Conservation (phyloP, 306 rosid species). For the Malus sieversii region DNA sequence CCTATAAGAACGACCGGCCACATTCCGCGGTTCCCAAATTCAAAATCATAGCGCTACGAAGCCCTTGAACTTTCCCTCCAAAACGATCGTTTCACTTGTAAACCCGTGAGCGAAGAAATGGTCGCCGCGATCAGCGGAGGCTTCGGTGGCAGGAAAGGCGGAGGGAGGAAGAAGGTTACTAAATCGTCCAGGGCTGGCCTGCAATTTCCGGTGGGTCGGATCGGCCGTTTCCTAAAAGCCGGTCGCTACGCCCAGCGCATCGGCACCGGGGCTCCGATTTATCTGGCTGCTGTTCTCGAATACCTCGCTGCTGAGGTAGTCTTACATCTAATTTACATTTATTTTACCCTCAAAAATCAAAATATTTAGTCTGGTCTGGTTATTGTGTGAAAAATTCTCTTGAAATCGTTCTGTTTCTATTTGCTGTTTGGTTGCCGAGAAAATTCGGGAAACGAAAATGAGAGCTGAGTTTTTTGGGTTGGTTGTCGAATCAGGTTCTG, state of each 20-base stretch:
- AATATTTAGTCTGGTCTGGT: too few species aligned
- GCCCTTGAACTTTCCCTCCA: background rate
- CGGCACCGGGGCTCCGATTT: conserved; percentile 58
- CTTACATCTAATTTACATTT: background rate
- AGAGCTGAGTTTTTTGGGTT: too few species aligned
- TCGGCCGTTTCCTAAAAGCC: conserved; percentile 43
- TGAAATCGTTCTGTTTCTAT: background rate
- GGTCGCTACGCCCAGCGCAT: conserved; percentile 60
- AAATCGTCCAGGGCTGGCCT: conserved; percentile 65
- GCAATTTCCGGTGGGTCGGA: conserved; percentile 69
- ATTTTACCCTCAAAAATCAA: too few species aligned
- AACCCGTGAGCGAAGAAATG: conserved; percentile 12
- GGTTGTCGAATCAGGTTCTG: conserved; percentile 38
- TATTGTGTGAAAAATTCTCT: background rate
- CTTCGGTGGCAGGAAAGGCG: conserved; percentile 46
- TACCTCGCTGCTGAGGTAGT: conserved; percentile 75
- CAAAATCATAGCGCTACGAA: background rate
- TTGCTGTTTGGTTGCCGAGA: background rate
- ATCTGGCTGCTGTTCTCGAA: conserved; percentile 67
- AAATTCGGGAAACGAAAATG: background rate
- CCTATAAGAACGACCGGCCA: conserved; percentile 8
- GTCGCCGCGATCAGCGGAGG: conserved; percentile 30
- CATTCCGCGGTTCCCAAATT: background rate
- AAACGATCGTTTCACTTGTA: background rate
- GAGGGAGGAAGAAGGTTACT: conserved; percentile 46